Base-by-base conservation (phyloP, 2,329 filamentous ascomycete genomes). In the Neonectria faginata region DNA sequence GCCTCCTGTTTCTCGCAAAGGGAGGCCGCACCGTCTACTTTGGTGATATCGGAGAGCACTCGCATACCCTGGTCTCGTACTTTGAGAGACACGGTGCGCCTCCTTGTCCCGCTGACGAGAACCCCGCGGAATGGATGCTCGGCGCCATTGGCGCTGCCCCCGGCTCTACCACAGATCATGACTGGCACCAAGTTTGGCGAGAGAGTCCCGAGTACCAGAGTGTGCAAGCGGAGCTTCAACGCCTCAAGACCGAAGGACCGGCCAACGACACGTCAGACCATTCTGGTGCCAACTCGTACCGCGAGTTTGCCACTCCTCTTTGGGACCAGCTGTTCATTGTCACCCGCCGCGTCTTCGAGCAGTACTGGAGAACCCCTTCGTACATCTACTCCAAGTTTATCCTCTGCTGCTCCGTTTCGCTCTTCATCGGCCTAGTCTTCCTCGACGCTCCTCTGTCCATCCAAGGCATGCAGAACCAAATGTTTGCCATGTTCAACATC, bases 281-380 rank as follows among this genome's bases (percentile, higher is more conserved):
- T 0, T 71, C 79, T 7, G 72, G 80, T 0, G 1, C 11, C 5
- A 79, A 82, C 53, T 70, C 78, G 60, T 92, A 89, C 79, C 85
- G 88, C 59, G 92, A 97, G 78, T 97, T 97, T 67, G 94, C 94
- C 2, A 91, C 92, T 3, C 88, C 91, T 0, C 93, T 97, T 75
- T 73, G 70, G 31, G 74, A 82, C 11, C 94, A 97, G 78, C 81
- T 95, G 27, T 80, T 79, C 52, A 84, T 89, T 72, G 92, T 93
- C 57, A 85, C 88, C 12, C 76, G 85, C 65, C 92, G 94, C 73
- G 91, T 95, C 36, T 96, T 97, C 82, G 87, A 94, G 76, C 93
- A 97, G 78, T 97, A 95, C 85, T 97, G 94, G 93, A 91, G 94
- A 62, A 95, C 91, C 0, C 94, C 94, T 0, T 87, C 89, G 2